Evolutionary conservation across 305 asterid species (phyloP), one percentile per base, ranked within the genome.

Genomic region (Withania somnifera): DNA sequence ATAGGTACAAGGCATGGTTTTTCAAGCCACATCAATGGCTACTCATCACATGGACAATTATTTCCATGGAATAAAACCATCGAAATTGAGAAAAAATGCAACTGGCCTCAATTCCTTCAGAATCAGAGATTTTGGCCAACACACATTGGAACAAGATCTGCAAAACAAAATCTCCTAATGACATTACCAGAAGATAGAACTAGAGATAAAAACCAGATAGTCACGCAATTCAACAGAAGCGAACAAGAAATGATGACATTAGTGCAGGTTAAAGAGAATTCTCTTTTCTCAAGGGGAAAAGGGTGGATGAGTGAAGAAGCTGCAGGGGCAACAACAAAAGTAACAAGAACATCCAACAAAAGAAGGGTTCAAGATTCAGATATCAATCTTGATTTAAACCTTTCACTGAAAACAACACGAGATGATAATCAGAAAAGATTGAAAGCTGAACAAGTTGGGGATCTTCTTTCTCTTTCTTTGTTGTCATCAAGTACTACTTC

Each of bases 321-420:
- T 52, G 40, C 54, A 17, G 56, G 69, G 7, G 54, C 73, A 63
- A 28, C 53, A 42, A 56, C 13, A 28, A 79, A 50, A 47, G 24
- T 53, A 42, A 56, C 13, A 28, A 79, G 53, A 47, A 30, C 68
- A 56, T 61, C 75, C 84, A 91, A 88, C 78, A 88, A 97, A 83
- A 88, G 97, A 83, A 92, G 92, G 88, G 57, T 76, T 19, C 51
- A 54, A 6, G 84, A 56, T 34, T 47, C 86, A 11, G 83, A 85
- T 9, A 84, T 86, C 45, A 47, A 88, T 83, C 98, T 95, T 60
- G 97, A 92, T 79, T 92, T 95, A 83, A 91, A 86, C 63, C 87
- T 95, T n/a, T 91, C 94, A 28, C 78, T 92, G 30, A 84, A 90
- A 84, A 82, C 89, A 58, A 68, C 83, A 30, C 20, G 10, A 11